phyloP scores from a whole-genome alignment of 2,329 filamentous ascomycete species.

The Venturiaceae sp. region DNA sequence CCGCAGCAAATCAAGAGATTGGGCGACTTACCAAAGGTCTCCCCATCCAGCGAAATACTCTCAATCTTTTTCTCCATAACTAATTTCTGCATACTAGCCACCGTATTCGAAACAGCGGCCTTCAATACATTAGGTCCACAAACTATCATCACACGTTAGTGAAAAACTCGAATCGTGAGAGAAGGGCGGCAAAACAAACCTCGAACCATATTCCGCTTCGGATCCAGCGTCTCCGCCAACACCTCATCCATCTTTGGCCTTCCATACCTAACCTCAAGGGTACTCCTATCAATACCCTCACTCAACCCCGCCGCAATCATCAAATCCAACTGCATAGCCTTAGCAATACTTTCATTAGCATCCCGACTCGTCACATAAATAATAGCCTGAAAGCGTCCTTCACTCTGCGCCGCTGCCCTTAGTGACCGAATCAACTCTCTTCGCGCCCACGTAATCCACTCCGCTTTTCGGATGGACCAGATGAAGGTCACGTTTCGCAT shows the following conservation, averaged over 20 bases:
- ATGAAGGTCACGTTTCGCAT: slow-evolving; percentile 3
- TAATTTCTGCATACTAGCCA: slow-evolving; percentile 3
- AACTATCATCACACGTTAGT: not conserved
- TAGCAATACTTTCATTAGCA: not conserved
- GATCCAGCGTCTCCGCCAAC: not conserved
- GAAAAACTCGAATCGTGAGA: not conserved
- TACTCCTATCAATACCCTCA: not conserved
- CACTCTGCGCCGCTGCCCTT: not conserved
- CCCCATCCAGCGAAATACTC: slow-evolving; percentile 5
- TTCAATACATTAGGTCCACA: slow-evolving; percentile 6
- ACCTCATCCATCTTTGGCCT: slow-evolving; percentile 1
- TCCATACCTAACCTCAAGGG: slow-evolving; percentile 1
- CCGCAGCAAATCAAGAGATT: not conserved
- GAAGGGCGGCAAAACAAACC: not conserved
- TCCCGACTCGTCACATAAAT: slow-evolving; percentile 3
- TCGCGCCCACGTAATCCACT: slow-evolving; percentile 7
- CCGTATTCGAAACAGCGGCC: slow-evolving; percentile 1
- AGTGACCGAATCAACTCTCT: slow-evolving; percentile 2
- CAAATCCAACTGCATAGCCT: slow-evolving; percentile 2
- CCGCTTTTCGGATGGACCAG: slow-evolving; percentile 5
- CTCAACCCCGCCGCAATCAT: slow-evolving; percentile 1
- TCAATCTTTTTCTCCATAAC: not conserved
- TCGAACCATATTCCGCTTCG: slow-evolving; percentile 5
- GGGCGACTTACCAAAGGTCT: slow-evolving; percentile 8
- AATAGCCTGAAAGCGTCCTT: not conserved